Percentiles rank a stretch among this genome's conserved stretches.
Conservation (phyloP, 306 rosid species). For the Prunus dulcis region DNA sequence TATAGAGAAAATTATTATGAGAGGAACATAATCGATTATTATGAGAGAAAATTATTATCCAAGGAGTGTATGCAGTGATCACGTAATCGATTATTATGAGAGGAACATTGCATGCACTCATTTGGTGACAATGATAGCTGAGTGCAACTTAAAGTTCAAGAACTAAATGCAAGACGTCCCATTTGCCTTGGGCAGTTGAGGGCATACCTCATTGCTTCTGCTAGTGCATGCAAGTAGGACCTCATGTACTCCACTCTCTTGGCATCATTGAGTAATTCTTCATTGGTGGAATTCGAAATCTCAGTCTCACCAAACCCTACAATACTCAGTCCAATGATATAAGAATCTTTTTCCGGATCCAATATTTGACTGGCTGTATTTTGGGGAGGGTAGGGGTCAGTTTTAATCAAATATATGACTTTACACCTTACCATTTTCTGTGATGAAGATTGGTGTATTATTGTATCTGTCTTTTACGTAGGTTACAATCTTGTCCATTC, state of each 20-base stretch:
- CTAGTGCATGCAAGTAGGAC: slow-evolving; percentile 47
- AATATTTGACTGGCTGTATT: background rate
- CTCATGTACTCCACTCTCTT: slow-evolving; percentile 53
- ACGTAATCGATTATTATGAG: background rate
- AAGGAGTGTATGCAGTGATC: background rate
- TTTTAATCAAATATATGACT: background rate
- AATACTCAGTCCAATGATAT: background rate
- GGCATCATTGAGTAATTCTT: slow-evolving; percentile 38
- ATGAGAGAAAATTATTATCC: no score
- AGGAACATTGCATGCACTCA: background rate
- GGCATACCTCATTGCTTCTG: slow-evolving; percentile 41
- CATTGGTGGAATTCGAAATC: slow-evolving; percentile 14
- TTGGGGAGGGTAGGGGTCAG: background rate
- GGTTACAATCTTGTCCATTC: slow-evolving; percentile 54
- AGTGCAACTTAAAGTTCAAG: background rate
- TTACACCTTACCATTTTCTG: slow-evolving; percentile 63
- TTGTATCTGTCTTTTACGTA: slow-evolving; percentile 65
- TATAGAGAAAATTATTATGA: background rate
- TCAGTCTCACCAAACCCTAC: slow-evolving; percentile 48
- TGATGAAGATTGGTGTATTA: slow-evolving; percentile 58
- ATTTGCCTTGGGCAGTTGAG: background rate
- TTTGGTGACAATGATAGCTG: background rate
- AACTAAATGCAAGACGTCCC: background rate
- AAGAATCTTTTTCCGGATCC: background rate
- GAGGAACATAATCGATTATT: no score